Evolutionary conservation across 768 basidiomycete species (phyloP), one percentile per base, ranked within the genome.

Genomic region (Harrya chromipes): DNA sequence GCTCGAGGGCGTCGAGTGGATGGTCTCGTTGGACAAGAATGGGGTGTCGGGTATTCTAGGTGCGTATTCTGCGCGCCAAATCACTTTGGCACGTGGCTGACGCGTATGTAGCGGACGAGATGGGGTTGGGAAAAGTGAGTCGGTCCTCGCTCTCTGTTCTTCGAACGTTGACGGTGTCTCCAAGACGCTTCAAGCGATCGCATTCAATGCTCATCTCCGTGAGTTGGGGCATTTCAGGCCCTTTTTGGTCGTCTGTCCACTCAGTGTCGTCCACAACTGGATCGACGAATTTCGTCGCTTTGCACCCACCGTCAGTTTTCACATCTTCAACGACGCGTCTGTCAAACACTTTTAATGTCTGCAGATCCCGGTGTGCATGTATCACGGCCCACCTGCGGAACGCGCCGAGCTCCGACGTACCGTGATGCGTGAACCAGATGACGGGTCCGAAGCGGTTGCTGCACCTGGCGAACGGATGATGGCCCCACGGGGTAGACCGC

Each of bases 211-310:
- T 0, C 87, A 94, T 68, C 76, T 99, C 1, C 84, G 91, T 26
- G 85, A 88, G 48, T 72, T 82, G 47, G 75, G 81, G 4, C 81
- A 87, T 40, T 76, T 75, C 51, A 78, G 80, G 14, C 90, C 91
- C 0, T 89, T 94, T 68, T 77, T 99, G 21, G 70, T 99, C 49
- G 92, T 97, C 17, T 93, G 91, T 54, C 97, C 97, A 0, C 80
- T 98, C 1, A 92, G 91, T 39, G 95, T 98, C 12, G 70, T 97
- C 14, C 86, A 94, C 60, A 95, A 94, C 58, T 97, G 94, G 94
- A 70, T 77, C 4, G 80, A 83, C 43, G 94, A 97, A 63, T 97
- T 91, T 63, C 66, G 70, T 35, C 85, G 85, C 46, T 97, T 95
- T 64, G 87, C 90, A 10, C 93, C 94, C 4, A 62, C 75, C 13